Base-by-base conservation (phyloP, 768 basidiomycete species). In the Leucogyrophana mollusca region DNA sequence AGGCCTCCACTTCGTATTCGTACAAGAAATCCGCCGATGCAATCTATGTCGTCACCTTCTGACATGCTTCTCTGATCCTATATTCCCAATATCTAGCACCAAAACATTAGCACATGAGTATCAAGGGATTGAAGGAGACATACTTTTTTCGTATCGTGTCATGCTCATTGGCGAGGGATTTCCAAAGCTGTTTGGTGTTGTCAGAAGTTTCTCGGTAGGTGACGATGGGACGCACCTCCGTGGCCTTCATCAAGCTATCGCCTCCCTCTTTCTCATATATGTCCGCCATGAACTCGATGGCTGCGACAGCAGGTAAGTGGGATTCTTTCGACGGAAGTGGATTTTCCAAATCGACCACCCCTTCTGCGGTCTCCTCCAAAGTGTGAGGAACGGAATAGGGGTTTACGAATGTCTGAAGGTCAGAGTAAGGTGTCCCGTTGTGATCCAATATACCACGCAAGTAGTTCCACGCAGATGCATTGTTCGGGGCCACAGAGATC, bases 401-500 rank as follows among this genome's bases (percentile, higher is more conserved):
- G 14, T 69, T 58, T 16, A 88, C 83, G 51, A 93, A 92, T 1
- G 76, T 60, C 18, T 68, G 57, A 34, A 87, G 60, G 4, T 64
- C 65, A 2, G 79, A 68, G 56, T 83, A 83, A 0, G 90, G 81
- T 13, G 75, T 73, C 10, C 72, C 61, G 43, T 79, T 78, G 55
- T 77, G 70, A 25, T 85, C 78, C 17, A 95, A 76, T n/a, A 87
- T 60, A 6, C 90, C 96, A 50, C 95, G 82, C 9, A 98, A 78
- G 65, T 96, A 99, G 65, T 96, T 96, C 96, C 96, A 99, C 1
- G 92, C 89, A 0, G 94, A 95, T 0, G 85, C 78, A 56, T 99
- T 99, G 64, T 94, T 94, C 6, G 96, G 93, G 4, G 90, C 90
- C 9, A 86, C 68, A 16, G 87, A 79, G 42, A 98, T 89, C 59